Base-by-base conservation (phyloP, 2,329 filamentous ascomycete genomes). In the Rutstroemia sp. region DNA sequence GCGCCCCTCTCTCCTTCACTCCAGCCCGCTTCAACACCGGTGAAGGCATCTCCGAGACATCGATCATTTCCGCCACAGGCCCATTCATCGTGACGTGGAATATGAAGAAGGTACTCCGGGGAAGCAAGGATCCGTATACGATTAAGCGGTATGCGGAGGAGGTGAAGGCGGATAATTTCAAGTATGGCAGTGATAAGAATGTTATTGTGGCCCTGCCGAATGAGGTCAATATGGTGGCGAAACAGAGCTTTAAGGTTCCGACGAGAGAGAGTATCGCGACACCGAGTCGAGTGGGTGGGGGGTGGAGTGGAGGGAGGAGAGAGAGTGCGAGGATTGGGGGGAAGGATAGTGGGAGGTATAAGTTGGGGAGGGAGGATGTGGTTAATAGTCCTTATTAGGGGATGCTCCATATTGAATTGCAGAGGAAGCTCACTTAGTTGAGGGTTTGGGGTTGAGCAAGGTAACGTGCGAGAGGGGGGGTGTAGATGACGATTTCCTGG, bases 91-190 rank as follows among this genome's bases (percentile, higher is more conserved):
- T 99, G 50, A 95, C 95, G 50, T 99, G 94, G 94, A 92, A 85
- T 69, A 72, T 99, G 71, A 94, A 91, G 79, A 95, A 95, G 77
- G 81, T 97, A 0, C 72, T 96, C 14, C 79, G 79, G 21, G 90
- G 89, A 52, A 81, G 81, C 62, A 94, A 92, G 72, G 88, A 94
- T 58, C 87, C 92, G 0, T 99, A 99, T 75, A 88, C 86, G 65
- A 97, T 99, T 79, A 96, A 97, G 79, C 87, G 94, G 16, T 99
- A 99, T 70, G 81, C 84, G 0, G 94, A 99, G 67, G 88, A 95
- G 61, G 91, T 99, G 69, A 96, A 95, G 78, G 94, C 94, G 4
- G 94, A 99, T 71, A 95, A 99, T 71, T 99, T 99, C 83, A 91
- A 94, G 67, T 99, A 91, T 68, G 92, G 92, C 48, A 92, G 87